Evolutionary conservation across 2,329 filamentous ascomycete genomes (phyloP).

Genomic region (Emmonsiellopsis sp.): DNA sequence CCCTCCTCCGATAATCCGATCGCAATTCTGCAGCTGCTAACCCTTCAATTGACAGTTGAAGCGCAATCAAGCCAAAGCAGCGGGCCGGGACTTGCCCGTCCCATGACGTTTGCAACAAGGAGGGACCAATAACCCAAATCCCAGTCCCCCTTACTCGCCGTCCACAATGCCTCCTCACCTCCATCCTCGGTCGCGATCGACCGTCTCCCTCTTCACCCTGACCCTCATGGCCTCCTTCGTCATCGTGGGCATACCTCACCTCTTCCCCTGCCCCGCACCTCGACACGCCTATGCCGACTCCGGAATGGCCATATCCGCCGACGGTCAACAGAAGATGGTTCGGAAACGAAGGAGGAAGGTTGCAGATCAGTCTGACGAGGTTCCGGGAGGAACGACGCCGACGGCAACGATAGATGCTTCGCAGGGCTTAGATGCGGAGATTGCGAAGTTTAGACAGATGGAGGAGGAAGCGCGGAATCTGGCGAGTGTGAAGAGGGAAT

Average conservation of each 20-base stretch:
- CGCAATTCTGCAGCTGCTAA: background rate
- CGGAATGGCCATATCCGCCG: constrained; percentile 31
- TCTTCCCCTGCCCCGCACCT: constrained; percentile 83
- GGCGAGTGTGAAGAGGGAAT: constrained; percentile 56
- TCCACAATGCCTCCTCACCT: constrained; percentile 67
- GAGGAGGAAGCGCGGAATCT: constrained; percentile 32
- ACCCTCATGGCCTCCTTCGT: constrained; percentile 84
- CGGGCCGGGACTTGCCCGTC: background rate
- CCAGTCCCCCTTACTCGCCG: constrained; percentile 10
- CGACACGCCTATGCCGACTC: constrained; percentile 67
- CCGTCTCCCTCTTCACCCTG: constrained; percentile 88
- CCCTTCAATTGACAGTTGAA: background rate
- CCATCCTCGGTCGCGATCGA: constrained; percentile 87
- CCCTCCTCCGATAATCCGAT: background rate
- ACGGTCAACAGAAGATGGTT: constrained; percentile 35
- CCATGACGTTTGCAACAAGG: background rate
- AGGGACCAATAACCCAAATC: background rate
- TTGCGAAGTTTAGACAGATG: constrained; percentile 34
- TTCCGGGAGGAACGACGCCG: constrained; percentile 6
- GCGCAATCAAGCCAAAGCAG: background rate
- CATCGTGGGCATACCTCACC: constrained; percentile 81
- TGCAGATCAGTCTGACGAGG: constrained; percentile 9
- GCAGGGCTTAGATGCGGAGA: constrained; percentile 27
- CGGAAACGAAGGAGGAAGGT: constrained; percentile 29
- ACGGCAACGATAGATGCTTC: background rate